Base-by-base conservation (phyloP, 2,329 filamentous ascomycete species). In the Aspergillus sp. region DNA sequence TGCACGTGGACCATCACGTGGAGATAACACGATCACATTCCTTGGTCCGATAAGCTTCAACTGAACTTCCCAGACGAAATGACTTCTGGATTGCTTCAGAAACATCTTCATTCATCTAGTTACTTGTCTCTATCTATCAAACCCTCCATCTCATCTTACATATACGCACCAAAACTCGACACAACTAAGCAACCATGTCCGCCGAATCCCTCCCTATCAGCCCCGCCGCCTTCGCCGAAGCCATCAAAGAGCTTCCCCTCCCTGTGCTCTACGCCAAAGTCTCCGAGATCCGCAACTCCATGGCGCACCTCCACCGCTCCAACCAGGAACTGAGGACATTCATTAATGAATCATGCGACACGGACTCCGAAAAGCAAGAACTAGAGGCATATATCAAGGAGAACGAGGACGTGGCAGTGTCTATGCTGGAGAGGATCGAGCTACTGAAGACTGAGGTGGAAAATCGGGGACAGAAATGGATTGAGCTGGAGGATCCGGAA, bases 181-280 rank as follows among this genome's bases (percentile, higher is more conserved):
- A 13, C 19, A 27, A 21, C n/a, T 17, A 36, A 36, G 32, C 23
- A 59, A 65, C 11, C 48, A 86, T 86, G 84, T 83, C 84, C 41
- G 68, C 78, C 42, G 73, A 78, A 68, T 66, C 81, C 10, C 67
- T 68, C 15, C 82, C 83, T 30, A 86, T 86, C 62, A 74, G 78
- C 21, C 71, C 79, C n/a, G 68, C 72, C 32, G 80, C 78, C 60
- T 86, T 86, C 70, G 79, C 81, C 56, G 73, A 79, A 63, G 86
- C 86, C 19, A 81, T 89, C 65, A 75, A 80, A 68, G 80, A 82
- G 59, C 82, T 89, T 7, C 82, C 85, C 8, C 74, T 87, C 64
- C 81, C 83, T 61, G 80, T 83, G 19, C 76, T 89, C 27, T 85
- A 87, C 76, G 77, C 80, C 70, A 88, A 88, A 78, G 83, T 82